A percentile compares a stretch with the other conserved stretches of the same genome.
These are phyloP conservation scores for Beauveria varroae DNA, from an alignment of 2,329 filamentous ascomycete species.

Conservation along the genomic window DNA sequence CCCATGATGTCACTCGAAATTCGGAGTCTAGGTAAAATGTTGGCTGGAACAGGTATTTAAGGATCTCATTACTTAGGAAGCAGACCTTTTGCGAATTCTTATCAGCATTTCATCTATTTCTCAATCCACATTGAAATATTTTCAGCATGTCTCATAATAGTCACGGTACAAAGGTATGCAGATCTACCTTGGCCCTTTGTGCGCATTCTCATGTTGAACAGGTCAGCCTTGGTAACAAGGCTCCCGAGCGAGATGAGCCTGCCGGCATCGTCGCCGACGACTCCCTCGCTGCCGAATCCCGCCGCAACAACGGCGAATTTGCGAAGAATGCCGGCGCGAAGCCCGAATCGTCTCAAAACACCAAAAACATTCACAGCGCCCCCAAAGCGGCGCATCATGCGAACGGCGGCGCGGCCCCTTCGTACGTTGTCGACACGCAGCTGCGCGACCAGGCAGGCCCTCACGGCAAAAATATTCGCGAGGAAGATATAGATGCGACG, in stretches of 20 bases:
- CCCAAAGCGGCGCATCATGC: constrained; percentile 12
- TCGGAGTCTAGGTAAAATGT: neutral
- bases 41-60: neutral
- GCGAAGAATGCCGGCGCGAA: constrained; percentile 46
- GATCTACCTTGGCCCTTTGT: neutral
- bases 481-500: constrained; percentile 28
- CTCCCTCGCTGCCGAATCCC: constrained; percentile 71
- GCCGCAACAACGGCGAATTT: constrained; percentile 52
- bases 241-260: constrained; percentile 49
- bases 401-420: constrained; percentile 25
- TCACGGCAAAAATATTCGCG: constrained; percentile 35
- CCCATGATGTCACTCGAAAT: neutral
- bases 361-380: neutral
- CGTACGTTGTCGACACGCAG: constrained; percentile 30
- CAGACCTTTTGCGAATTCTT: no score
- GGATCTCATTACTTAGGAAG: neutral
- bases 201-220: constrained; percentile 18
- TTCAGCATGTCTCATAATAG: neutral
- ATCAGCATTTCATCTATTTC: neutral
- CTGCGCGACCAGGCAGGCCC: constrained; percentile 25
- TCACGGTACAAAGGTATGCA: constrained; percentile 1
- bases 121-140: neutral
- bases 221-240: constrained; percentile 39
- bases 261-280: constrained; percentile 57
- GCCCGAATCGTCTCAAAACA: constrained; percentile 15